Evolutionary conservation across 2,329 filamentous ascomycete species (phyloP), one percentile per base, ranked within the genome.

Genomic region (Sporothrix luriei): DNA sequence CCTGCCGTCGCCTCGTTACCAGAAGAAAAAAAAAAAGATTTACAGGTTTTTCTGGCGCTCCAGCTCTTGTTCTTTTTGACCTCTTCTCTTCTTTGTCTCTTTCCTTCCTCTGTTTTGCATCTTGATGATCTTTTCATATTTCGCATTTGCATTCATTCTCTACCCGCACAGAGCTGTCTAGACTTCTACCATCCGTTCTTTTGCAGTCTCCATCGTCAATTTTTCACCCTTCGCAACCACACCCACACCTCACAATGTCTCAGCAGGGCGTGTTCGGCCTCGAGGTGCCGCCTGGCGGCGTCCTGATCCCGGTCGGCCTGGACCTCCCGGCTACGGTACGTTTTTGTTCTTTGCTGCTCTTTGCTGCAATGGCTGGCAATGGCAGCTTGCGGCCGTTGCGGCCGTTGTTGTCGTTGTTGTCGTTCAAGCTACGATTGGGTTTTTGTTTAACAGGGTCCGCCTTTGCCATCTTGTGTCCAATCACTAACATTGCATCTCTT

Each of bases 281-380:
- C 75, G 90, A 93, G 84, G 91, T 98, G 81, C 93, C 93, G 76
- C 86, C 92, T 75, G 92, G 91, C 78, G 92, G 92, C 81, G 84
- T 93, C 79, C 84, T 95, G 79, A 88, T 97, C 76, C 90, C 92
- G 74, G 93, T 92, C 70, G 84, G 89, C 73, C 85, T 89, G 73
- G 89, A 94, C 75, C 90, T 94, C 76, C 91, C 92, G 78, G 92
- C 93, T 72, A 91, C 91, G 79, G 93, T 97, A 85, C 85, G 91
- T 74, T n/a, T 55, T 43, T 33, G n/a, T 54, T 38, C 10, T 19
- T 4, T 51, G 6, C 5, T 26, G n/a, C 9, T 29, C n/a, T 4
- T 4, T 10, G 3, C 9, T 33, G 14, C 48, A 13, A 54, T 33
- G 54, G 19, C 26, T 6, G 46, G 21, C 59, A 48, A 49, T 52